Evolutionary conservation across 768 basidiomycete genomes (phyloP), one percentile per base, ranked within the genome.

Genomic region (Boletus sensibilis): DNA sequence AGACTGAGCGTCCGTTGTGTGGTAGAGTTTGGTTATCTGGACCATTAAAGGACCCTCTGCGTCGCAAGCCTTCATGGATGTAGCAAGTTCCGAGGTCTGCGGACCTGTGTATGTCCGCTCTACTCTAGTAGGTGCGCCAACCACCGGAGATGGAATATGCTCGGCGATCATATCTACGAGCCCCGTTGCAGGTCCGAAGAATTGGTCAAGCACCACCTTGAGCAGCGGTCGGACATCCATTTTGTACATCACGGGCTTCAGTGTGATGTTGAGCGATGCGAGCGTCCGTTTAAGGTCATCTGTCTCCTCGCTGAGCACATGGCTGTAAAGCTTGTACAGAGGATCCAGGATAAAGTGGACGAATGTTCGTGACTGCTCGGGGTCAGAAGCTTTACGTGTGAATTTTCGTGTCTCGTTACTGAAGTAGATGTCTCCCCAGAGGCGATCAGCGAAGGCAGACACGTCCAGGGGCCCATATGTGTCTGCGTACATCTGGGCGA

Each of bases 381-480:
- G 82, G 37, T 71, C 94, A 6, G 82, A 75, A 40, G 84, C 84
- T 70, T 94, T 94, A 47, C 93, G 85, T 3, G 87, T 88, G 72
- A 99, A 99, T 70, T 94, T 94, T 56, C 94, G 85, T 18, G 83
- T 84, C 56, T 91, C 86, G 41, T 78, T 68, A 73, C 94, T 86
- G 74, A 91, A 98, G 76, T 94, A 99, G 67, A 98, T 93, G 74
- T 98, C 95, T 16, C 97, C 97, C 97, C 97, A 99, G 14, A 99
- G 82, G 35, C 97, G 85, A 60, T 84, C 84, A 18, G 95, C 93
- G 62, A 99, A 96, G 10, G 86, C 82, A 34, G 81, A 72, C n/a
- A 94, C 84, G 67, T 98, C 90, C 50, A 98, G 75, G 11, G 84
- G 78, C 27, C 94, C 92, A 67, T 87, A 98, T 1, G 92, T 90